Evolutionary conservation across 768 basidiomycete genomes (phyloP), one percentile per base, ranked within the genome.

Genomic region (Strobilomyces confusus): DNA sequence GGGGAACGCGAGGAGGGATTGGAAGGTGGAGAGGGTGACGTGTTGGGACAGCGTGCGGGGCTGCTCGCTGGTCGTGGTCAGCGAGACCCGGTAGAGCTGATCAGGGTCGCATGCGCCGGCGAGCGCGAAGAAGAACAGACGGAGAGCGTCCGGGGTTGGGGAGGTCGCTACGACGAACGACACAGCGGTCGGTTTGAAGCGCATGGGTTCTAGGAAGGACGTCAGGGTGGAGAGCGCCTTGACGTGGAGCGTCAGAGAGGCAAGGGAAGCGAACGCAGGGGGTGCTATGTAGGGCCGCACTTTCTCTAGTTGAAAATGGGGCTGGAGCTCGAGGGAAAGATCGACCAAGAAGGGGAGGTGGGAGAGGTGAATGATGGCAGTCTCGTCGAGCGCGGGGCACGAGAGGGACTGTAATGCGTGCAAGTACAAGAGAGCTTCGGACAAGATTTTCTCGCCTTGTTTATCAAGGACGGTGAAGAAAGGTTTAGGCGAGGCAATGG

Each of bases 361-460:
- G 14, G 68, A 58, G 26, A 68, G 57, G 49, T 60, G 68, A 25
- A 50, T 9, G 47, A 68, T 57, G 29, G 58, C 63, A 1, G 44
- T 43, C 33, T 58, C 66, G 32, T 66, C 50, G 20, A 68, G 53
- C 8, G 55, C 56, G 13, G 56, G 52, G 34, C 64, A 67, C 9
- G 42, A 5, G 13, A 66, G 56, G 4, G 58, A 52, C 45, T 57
- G 47, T 12, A 66, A 44, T 13, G 56, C 51, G 19, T 53, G 54
- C 17, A 67, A 33, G 25, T 48, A 36, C 49, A 67, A n/a, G 22
- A 66, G 44, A 12, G 57, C 51, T 38, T 60, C 54, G 20, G 64
- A 66, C 32, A 67, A 20, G 20, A 67, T 51, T 44, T 62, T 60
- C 23, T 56, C 46, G 15, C 54, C 65, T 33, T 47, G 36, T 5